A percentile compares a stretch with the other conserved stretches of the same genome.
Evolutionary conservation across 2,329 filamentous ascomycete genomes (phyloP).

Genomic region (Aspergillus caelatus): DNA sequence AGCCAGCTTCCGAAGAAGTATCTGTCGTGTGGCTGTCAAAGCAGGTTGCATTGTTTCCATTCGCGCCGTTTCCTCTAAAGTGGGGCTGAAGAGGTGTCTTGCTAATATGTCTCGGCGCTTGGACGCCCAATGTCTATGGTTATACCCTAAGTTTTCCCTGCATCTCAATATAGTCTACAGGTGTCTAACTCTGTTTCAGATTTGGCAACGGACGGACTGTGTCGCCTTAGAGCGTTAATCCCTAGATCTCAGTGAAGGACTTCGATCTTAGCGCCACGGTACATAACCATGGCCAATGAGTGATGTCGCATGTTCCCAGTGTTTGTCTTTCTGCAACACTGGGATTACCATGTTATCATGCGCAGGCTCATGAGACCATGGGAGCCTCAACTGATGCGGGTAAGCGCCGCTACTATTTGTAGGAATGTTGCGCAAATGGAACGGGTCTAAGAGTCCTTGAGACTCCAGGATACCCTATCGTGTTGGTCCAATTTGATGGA

Average conservation of each 20-base stretch:
- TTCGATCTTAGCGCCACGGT: constrained; percentile 10
- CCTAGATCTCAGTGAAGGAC: not conserved
- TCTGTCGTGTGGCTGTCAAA: not conserved
- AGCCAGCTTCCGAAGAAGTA: not conserved
- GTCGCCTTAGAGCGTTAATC: not conserved
- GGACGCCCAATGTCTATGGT: constrained; percentile 4
- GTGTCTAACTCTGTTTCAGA: not conserved
- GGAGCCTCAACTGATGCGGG: constrained; percentile 9
- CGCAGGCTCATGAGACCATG: constrained; percentile 5
- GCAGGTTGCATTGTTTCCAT: not conserved
- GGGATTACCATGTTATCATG: not conserved
- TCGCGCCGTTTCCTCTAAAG: constrained; percentile 5
- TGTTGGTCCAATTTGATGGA: not conserved
- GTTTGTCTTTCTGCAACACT: constrained; percentile 16
- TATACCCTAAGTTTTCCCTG: not conserved
- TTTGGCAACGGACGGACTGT: constrained; percentile 1
- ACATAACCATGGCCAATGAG: constrained; percentile 9
- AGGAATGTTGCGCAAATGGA: constrained; percentile 13
- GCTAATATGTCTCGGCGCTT: not conserved
- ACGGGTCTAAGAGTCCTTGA: not conserved
- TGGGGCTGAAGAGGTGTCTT: not conserved
- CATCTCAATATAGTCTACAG: not conserved
- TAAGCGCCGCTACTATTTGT: constrained; percentile 27
- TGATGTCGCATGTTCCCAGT: not conserved
- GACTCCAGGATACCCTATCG: constrained; percentile 13